Evolutionary conservation across 768 basidiomycete species (phyloP), one percentile per base, ranked within the genome.

Genomic region (Trametes cinnabarina): DNA sequence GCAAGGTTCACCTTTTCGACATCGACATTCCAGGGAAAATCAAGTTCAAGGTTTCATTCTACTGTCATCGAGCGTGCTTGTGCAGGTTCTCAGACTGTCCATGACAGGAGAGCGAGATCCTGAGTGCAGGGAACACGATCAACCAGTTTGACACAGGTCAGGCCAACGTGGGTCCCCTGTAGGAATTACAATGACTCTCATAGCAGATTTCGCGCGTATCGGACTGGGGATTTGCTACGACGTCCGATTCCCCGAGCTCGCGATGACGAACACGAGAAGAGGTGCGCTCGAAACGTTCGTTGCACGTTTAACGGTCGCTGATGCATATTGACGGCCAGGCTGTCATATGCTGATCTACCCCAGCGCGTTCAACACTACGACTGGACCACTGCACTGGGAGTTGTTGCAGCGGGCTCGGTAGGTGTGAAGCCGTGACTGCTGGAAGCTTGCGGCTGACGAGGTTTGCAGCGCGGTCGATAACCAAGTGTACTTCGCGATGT

Each of bases 221-320:
- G 97, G 96, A 9, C 78, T 98, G 22, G 96, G 94, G 0, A 94
- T 99, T 58, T 99, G 96, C 71, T 98, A 98, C 68, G 96, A 98
- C 68, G 81, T 98, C 23, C 84, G 94, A 35, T 95, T 95, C 79
- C 94, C 96, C 0, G 97, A 99, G 73, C 77, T 96, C 66, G 87
- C 94, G 4, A 91, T 90, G 85, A 88, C 92, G 49, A 84, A 90
- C 42, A 94, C 96, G 37, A 85, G 96, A 44, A 76, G 85, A 81
- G 94, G 94, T 34, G 1, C 30, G 30, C 6, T 23, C 34, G 20
- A 25, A 28, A n/a, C n/a, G n/a, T n/a, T n/a, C n/a, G n/a, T n/a
- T n/a, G n/a, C 44, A 26, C 10, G 35, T 22, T 17, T 19, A 41
- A 7, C 23, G 43, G 43, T 12, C 4, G 43, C 43, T 44, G 3